Base-by-base conservation (phyloP, 306 rosid genomes). In the Malus asiatica region DNA sequence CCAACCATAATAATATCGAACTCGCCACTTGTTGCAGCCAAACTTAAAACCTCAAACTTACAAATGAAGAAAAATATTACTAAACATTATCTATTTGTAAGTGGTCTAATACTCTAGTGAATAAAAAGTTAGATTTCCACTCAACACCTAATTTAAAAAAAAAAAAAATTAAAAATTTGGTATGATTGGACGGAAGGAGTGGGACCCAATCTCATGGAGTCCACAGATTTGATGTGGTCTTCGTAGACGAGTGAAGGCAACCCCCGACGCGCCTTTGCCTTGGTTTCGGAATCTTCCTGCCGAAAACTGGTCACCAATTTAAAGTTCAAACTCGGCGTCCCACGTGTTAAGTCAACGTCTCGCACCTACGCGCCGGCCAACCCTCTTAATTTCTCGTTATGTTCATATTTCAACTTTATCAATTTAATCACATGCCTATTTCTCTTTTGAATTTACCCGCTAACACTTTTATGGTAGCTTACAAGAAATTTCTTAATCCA, bases 261-360 rank as follows among this genome's bases (percentile, higher is more conserved):
- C 23, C 57, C 32, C 32, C 66, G 35, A 22, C 68, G 55, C 42
- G 42, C 71, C 77, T 27, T 76, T 77, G 80, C 85, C 73, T 81
- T 73, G 33, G 80, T 76, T 82, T 71, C 71, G 79, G 90, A 84
- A 86, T 84, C 88, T 82, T 64, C 77, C 27, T 29, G 40, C 45
- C 66, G 42, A 66, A 48, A 22, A 6, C 71, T 53, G 78, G 66
- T 76, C 73, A 48, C 70, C 59, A 58, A 64, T 18, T 78, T 74
- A 70, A 67, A 68, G 19, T 84, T 83, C 83, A 88, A 89, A 85
- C 71, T 83, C 65, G 91, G 94, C 90, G 91, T 89, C 87, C 82
- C 53, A 3, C 23, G 55, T 12, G 19, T 5, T 25, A 5, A 5
- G 70, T 61, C 62, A 73, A 66, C 55, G 63, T 70, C 51, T 29